Conservation (phyloP, 2,329 filamentous ascomycete species). For the Mariannaea elegans region DNA sequence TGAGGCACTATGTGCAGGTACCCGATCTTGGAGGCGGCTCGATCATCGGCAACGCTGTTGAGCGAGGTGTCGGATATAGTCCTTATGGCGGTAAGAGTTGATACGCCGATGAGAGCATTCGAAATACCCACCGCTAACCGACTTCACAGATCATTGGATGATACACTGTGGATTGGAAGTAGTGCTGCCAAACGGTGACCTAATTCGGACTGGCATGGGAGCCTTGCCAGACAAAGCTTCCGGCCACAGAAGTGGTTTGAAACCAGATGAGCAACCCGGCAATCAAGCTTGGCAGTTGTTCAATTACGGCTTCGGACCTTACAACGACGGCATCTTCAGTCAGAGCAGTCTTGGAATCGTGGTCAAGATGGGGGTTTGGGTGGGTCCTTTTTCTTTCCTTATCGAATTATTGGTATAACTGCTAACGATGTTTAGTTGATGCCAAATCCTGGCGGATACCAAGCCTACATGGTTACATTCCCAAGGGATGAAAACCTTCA, state of each 20-base stretch:
- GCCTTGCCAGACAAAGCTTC: constrained; percentile 20
- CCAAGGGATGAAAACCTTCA: constrained; percentile 32
- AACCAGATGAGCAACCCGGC: constrained; percentile 15
- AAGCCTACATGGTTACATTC: constrained; percentile 33
- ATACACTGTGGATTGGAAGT: constrained; percentile 19
- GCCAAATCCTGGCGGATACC: constrained; percentile 22
- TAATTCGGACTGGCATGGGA: constrained; percentile 20
- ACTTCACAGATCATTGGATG: background rate
- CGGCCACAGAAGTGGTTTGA: background rate
- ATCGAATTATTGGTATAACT: no score
- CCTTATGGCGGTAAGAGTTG: constrained; percentile 17
- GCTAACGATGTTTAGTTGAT: constrained; percentile 5
- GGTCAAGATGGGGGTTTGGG: constrained; percentile 20
- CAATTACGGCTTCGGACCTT: constrained; percentile 21
- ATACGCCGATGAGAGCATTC: no score
- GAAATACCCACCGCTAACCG: no score
- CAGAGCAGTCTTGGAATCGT: no score
- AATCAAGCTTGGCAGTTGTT: constrained; percentile 20
- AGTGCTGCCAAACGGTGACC: constrained; percentile 11
- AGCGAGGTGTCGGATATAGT: constrained; percentile 23
- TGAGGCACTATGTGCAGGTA: background rate
- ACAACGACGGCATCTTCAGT: constrained; percentile 17
- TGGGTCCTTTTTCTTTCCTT: background rate
- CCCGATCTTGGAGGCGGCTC: constrained; percentile 22
- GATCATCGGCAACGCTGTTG: constrained; percentile 15